Evolutionary conservation across 1,284 basidiomycete species (phyloP), one percentile per base, ranked within the genome.

Genomic region (Schizopora paradoxa): DNA sequence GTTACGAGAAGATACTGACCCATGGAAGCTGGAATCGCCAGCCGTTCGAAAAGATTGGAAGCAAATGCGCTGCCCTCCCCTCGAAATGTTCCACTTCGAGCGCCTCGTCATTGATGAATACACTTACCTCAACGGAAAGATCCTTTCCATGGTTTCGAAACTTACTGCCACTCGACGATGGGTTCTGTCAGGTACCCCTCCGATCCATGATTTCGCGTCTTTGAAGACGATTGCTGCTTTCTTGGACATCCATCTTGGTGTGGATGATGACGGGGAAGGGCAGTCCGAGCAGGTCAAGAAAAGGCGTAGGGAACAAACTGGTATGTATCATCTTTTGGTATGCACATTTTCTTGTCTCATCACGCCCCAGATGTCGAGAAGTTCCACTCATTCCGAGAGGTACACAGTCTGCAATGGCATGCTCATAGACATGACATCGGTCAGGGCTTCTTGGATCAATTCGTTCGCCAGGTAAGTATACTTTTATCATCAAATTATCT

Each of bases 131-230:
- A 82, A 86, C 28, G 90, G 86, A 43, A 82, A 87, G 56, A 74
- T 82, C 6, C 82, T 90, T 45, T 73, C 88, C 1, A 76, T 93
- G 55, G 75, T 95, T 23, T 89, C 89, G 2, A 78, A 76, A 31
- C 65, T 95, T 19, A 77, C 82, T 19, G 85, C 90, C 0, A 82
- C 86, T 47, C 77, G 88, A 51, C 85, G 83, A 45, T 97, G 93
- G 93, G 89, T 97, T 3, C 74, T 97, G n/a, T 97, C 93, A 0
- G 93, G 94, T 28, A 97, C 93, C 14, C 94, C 93, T 2, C 93
- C 93, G 0, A 86, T 92, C 40, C 85, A 89, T 51, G 89, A 94
- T 64, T 97, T 97, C 61, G 82, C 81, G 2, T 83, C 92, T 5
- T 69, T 97, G 55, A 93, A 94, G 69, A 91, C 86, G 6, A 95